Evolutionary conservation across 2,329 filamentous ascomycete species (phyloP).

Genomic region (Fusarium equiseti): DNA sequence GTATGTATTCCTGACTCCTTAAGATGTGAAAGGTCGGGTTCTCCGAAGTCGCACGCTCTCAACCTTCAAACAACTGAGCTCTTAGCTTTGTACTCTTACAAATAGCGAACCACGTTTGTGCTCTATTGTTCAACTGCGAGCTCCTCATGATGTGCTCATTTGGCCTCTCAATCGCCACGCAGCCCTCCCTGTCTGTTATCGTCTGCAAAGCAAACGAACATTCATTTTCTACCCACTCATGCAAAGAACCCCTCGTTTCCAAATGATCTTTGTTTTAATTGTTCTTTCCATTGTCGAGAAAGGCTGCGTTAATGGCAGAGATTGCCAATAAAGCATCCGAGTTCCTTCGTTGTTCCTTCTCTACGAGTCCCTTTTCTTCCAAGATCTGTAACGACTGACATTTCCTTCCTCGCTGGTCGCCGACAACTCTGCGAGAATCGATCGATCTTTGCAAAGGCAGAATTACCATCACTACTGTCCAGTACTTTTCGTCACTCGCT

Average conservation of each 20-base stretch:
- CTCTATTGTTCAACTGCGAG: background rate
- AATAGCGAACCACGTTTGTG: background rate
- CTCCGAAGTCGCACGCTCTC: slow-evolving; percentile 4
- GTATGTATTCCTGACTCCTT: background rate
- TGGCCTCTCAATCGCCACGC: background rate
- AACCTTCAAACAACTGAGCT: background rate
- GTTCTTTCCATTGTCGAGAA: background rate
- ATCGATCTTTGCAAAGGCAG: background rate
- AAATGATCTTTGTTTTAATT: background rate
- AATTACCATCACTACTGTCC: background rate
- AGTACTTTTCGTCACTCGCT: background rate
- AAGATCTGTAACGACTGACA: background rate
- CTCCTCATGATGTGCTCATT: background rate
- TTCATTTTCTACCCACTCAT: background rate
- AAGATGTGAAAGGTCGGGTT: background rate
- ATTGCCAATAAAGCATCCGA: slow-evolving; percentile 5
- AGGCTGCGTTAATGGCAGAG: slow-evolving; percentile 2
- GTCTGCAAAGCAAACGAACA: slow-evolving; percentile 11
- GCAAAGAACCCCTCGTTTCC: background rate
- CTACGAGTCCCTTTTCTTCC: background rate
- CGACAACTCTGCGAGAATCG: slow-evolving; percentile 3
- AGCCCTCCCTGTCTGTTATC: background rate
- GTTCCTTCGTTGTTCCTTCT: slow-evolving; percentile 15
- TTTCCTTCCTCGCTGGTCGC: background rate
- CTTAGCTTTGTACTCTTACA: background rate